Conservation (phyloP, 208 protist genomes). For the Trypanosoma mega region DNA sequence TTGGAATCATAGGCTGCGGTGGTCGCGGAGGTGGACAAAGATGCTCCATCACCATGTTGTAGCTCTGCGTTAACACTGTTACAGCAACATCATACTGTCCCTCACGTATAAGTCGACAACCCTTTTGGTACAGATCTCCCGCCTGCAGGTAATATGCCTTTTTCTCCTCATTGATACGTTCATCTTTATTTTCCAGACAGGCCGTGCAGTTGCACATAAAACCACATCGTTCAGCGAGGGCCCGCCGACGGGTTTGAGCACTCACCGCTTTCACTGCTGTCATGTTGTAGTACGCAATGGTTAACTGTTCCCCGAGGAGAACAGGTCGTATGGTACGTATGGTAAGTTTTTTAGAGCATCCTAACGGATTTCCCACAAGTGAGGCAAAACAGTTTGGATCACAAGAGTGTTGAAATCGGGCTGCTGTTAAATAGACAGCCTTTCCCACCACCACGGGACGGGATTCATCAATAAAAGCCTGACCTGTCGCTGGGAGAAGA, state of each 20-base stretch:
- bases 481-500: slow-evolving; percentile 18
- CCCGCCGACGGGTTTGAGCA: slow-evolving; percentile 62
- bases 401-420: slow-evolving; percentile 82
- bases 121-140: slow-evolving; percentile 90
- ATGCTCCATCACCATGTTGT: slow-evolving; percentile 82
- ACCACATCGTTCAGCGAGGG: slow-evolving; percentile 68
- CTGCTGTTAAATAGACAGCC: slow-evolving; percentile 57
- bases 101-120: slow-evolving; percentile 75
- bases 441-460: slow-evolving; percentile 59
- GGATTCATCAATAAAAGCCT: slow-evolving; percentile 44
- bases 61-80: slow-evolving; percentile 83
- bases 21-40: slow-evolving; percentile 78
- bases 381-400: slow-evolving; percentile 85
- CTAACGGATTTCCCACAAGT: slow-evolving; percentile 76
- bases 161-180: slow-evolving; percentile 51
- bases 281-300: slow-evolving; percentile 73
- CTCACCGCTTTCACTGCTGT: slow-evolving; percentile 76
- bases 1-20: slow-evolving; percentile 85
- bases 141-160: slow-evolving; percentile 83
- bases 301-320: slow-evolving; percentile 77
- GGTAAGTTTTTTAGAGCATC: slow-evolving; percentile 45
- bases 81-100: slow-evolving; percentile 69
- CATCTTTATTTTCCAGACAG: slow-evolving; percentile 70
- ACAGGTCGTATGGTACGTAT: slow-evolving; percentile 65
- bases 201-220: slow-evolving; percentile 73